Evolutionary conservation across 768 basidiomycete species (phyloP), one percentile per base, ranked within the genome.

Genomic region (Tulasnella sp.): DNA sequence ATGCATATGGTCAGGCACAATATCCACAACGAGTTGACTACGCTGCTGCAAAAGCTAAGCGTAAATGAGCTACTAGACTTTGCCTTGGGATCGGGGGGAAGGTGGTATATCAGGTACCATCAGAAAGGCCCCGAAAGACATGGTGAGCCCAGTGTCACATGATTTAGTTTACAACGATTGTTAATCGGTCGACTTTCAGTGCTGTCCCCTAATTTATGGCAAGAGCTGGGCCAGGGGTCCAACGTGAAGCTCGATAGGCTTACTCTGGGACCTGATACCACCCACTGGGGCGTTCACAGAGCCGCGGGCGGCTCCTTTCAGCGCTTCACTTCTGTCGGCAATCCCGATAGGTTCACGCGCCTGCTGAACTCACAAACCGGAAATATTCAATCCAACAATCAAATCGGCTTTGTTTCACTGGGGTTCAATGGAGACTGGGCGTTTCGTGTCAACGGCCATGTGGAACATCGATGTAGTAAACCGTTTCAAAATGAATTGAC

Each of bases 241-340:
- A 56, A 56, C 10, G 24, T 40, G 46, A 56, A 39, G n/a, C 48
- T 77, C 34, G 76, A 77, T 16, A 44, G 76, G 10, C 58, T 77
- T 16, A 58, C 48, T 48, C 76, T 77, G 0, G 76, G 76, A 7
- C 56, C 76, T 24, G 58, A 62, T 31, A 12, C 38, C 0, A 36
- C n/a, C 12, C 58, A 58, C 40, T 77, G 76, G 76, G 76, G 76
- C 18, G 76, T 58, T 10, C 16, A 27, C 3, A 4, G 27, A 27
- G 36, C 42, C 72, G 18, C 72, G 36, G 72, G 40, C 72, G 72
- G 42, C 18, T 39, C 39, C 18, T 46, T 74, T 18, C 8, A 74
- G 21, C 18, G 24, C 16, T 74, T 74, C 72, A 16, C 31, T 16
- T 62, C 58, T 12, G 58, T 62, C 27, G 31, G 58, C 27, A 62